phyloP scores from a whole-genome alignment of 1,284 basidiomycete species.

The Melampsora larici-populina region DNA sequence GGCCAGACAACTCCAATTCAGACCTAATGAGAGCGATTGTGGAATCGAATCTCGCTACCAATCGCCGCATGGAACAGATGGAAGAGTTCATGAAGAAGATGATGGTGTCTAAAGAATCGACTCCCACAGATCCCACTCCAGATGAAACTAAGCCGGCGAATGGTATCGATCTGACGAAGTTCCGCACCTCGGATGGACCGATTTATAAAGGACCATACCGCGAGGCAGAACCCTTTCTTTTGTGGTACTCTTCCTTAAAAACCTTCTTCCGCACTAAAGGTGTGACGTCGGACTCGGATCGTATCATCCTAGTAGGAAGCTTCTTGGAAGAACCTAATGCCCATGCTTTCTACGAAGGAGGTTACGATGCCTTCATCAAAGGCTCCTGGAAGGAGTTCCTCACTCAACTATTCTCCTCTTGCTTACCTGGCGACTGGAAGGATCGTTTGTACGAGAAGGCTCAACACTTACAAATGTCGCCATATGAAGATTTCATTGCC shows the following conservation, averaged over 20 bases:
- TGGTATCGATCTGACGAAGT: not conserved
- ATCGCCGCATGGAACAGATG: too few relatives aligned
- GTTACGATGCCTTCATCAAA: not conserved
- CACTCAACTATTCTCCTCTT: not conserved
- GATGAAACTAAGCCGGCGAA: too few relatives aligned
- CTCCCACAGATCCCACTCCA: too few relatives aligned
- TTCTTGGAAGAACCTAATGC: not conserved
- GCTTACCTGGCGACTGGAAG: not conserved
- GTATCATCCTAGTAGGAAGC: not conserved
- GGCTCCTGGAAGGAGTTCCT: too few relatives aligned
- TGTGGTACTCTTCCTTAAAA: too few relatives aligned
- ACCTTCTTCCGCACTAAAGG: too few relatives aligned
- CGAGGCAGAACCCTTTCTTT: not conserved
- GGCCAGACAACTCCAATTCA: too few relatives aligned
- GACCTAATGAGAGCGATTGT: too few relatives aligned
- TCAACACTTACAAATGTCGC: not conserved
- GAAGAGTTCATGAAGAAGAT: too few relatives aligned
- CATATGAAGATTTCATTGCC: too few relatives aligned
- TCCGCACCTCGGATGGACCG: not conserved
- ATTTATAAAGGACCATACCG: not conserved
- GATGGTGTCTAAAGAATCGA: too few relatives aligned
- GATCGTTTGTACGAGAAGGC: not conserved
- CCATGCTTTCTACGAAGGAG: slow-evolving; percentile 13
- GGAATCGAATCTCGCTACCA: too few relatives aligned
- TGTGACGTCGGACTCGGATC: not conserved